Evolutionary conservation across 78 protist genomes (phyloP), one percentile per base, ranked within the genome.

Genomic region (Planoprotostelium fungivorum): DNA sequence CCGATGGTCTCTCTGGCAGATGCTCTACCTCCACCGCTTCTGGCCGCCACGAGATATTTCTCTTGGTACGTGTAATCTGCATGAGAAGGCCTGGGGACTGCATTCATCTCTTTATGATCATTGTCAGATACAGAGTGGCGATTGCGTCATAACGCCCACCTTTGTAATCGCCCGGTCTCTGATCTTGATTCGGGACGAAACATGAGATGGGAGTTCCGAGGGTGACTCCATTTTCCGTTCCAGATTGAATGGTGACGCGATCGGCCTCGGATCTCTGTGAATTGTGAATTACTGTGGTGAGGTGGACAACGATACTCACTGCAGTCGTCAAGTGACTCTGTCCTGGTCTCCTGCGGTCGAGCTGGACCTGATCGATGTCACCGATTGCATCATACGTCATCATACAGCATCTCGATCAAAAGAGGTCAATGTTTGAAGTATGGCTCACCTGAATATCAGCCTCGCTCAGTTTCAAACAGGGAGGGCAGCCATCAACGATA

Each of bases 181-280:
- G 91, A 36, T 90, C 96, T 34, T 96, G 36, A 92, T 96, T 96
- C n/a, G 35, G 86, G 28, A 94, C 96, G 34, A 91, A 31, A 38
- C 90, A 84, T 28, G 90, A 86, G 85, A 96, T 91, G 23, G 97
- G 97, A 35, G 97, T 96, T 28, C 97, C 97, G 34, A 96, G 94
- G 29, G 96, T 91, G 34, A 0, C 28, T 0, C 96, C 97, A 0
- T 16, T 10, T 73, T 92, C 96, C 31, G 88, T 63, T 34, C 96
- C 96, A 25, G 95, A 90, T 84, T 88, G 34, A 31, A 92, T 87
- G 0, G 88, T 37, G 29, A 95, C 96, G 38, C n/a, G 28, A 84
- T 95, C 96, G 35, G 36, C 35, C 91, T 95, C 95, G 39, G 90
- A 85, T 0, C 96, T 37, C 83, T 86, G 89, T 1, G 16, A 28